These are phyloP conservation scores for Clausena lansium DNA, from an alignment of 345 rosid species.

Conservation along the genomic window DNA sequence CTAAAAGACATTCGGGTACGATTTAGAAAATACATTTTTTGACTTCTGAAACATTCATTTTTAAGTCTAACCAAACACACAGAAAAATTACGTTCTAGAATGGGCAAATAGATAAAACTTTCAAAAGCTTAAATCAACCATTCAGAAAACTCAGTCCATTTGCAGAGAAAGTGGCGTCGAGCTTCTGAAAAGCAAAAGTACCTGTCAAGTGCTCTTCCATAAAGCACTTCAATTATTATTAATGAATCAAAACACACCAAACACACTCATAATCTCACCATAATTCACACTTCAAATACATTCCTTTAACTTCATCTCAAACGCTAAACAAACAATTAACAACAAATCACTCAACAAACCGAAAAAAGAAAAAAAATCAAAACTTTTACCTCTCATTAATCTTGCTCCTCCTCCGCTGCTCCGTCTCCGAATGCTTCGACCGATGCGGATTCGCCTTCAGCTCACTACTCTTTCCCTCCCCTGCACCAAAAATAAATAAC, in stretches of 20 bases:
- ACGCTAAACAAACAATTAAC: background rate
- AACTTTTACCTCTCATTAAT: constrained; percentile 65
- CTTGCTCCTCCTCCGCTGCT: constrained; percentile 85
- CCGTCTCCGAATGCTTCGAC: constrained; percentile 87
- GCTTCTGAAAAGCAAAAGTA: background rate
- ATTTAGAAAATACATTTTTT: background rate
- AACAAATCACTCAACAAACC: background rate
- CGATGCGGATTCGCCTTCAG: constrained; percentile 40
- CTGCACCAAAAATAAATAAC: constrained; percentile 11
- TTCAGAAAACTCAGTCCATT: background rate
- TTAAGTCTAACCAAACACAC: background rate
- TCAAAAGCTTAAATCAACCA: background rate
- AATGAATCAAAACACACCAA: background rate
- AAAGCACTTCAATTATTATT: background rate
- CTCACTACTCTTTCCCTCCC: constrained; percentile 39
- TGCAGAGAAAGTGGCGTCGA: background rate
- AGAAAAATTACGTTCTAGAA: background rate
- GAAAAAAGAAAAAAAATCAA: background rate
- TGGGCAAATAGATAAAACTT: background rate
- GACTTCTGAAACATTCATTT: background rate
- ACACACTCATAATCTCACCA: background rate
- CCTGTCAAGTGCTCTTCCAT: background rate
- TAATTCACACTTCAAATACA: background rate
- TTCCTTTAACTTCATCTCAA: background rate
- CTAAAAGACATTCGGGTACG: too few relatives aligned